Evolutionary conservation across 2,329 filamentous ascomycete species (phyloP).

Genomic region (Seiridium unicorne): DNA sequence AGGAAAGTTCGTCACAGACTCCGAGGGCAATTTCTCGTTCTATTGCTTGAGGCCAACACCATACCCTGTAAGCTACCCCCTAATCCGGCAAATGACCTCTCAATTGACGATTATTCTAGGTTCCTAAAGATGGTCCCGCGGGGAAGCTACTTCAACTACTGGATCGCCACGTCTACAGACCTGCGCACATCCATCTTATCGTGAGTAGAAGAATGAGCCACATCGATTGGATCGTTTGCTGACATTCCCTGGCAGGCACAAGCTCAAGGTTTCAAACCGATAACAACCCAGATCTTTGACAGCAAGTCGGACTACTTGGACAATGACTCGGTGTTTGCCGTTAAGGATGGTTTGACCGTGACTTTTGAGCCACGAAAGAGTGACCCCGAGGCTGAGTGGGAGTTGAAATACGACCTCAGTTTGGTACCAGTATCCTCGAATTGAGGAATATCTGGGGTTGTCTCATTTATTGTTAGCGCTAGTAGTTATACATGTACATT

Average conservation of each 20-base stretch:
- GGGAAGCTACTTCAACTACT: slow-evolving; percentile 31
- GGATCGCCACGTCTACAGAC: slow-evolving; percentile 33
- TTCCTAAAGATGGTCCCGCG: slow-evolving; percentile 18
- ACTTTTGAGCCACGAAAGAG: slow-evolving; percentile 28
- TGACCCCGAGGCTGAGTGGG: slow-evolving; percentile 26
- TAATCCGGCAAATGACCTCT: background rate
- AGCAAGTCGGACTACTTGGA: slow-evolving; percentile 55
- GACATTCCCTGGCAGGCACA: background rate
- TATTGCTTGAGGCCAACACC: slow-evolving; percentile 6
- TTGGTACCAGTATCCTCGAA: background rate
- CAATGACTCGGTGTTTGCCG: slow-evolving; percentile 39
- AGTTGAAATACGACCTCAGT: slow-evolving; percentile 31
- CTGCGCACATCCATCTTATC: slow-evolving; percentile 37
- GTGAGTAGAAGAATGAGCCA: slow-evolving; percentile 12
- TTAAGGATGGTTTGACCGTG: slow-evolving; percentile 36
- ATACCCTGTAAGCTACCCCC: background rate
- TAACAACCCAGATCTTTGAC: slow-evolving; percentile 64
- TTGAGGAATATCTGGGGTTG: too few species aligned
- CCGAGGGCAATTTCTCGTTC: background rate
- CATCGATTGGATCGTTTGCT: background rate
- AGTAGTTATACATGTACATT: too few species aligned
- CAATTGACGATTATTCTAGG: background rate
- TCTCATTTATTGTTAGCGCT: too few species aligned
- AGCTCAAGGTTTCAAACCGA: slow-evolving; percentile 54
- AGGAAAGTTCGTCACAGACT: slow-evolving; percentile 5